Conservation (phyloP, 257 asterid species). For the Misopates orontium region DNA sequence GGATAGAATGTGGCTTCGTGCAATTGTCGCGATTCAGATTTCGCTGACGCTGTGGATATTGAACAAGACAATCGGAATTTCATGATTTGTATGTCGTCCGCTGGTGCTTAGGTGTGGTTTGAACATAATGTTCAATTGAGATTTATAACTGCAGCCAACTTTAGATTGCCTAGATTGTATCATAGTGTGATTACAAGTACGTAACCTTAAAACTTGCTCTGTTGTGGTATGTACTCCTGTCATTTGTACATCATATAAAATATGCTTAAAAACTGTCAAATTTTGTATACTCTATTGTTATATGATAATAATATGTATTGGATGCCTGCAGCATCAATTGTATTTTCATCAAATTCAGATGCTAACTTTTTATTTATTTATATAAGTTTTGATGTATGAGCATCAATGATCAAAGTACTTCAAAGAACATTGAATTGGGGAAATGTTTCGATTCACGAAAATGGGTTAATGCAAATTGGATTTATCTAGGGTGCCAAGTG, state of each 20-base stretch:
- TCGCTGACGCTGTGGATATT: slow-evolving; percentile 88
- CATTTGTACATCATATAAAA: background rate
- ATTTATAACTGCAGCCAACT: slow-evolving; percentile 3
- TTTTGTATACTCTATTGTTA: background rate
- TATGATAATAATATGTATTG: background rate
- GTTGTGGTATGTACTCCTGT: slow-evolving; percentile 15
- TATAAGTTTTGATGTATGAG: no score
- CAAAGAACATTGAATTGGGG: no score
- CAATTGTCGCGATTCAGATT: slow-evolving; percentile 67
- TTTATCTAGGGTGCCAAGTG: no score
- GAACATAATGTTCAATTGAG: background rate
- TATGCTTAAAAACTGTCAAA: background rate
- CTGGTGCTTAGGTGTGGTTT: slow-evolving; percentile 5
- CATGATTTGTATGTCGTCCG: slow-evolving; percentile 29
- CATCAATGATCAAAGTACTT: no score
- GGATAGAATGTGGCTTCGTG: slow-evolving; percentile 78
- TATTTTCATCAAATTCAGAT: background rate
- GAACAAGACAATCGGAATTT: slow-evolving; percentile 78
- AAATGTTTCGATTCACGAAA: no score
- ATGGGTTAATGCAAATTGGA: no score
- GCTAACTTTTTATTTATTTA: background rate
- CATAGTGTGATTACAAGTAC: background rate
- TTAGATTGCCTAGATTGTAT: slow-evolving; percentile 5
- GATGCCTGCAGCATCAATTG: background rate
- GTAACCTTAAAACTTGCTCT: background rate